Percentiles rank a stretch among this genome's conserved stretches.
phyloP scores from a whole-genome alignment of 768 basidiomycete species.

The Russula earlei region DNA sequence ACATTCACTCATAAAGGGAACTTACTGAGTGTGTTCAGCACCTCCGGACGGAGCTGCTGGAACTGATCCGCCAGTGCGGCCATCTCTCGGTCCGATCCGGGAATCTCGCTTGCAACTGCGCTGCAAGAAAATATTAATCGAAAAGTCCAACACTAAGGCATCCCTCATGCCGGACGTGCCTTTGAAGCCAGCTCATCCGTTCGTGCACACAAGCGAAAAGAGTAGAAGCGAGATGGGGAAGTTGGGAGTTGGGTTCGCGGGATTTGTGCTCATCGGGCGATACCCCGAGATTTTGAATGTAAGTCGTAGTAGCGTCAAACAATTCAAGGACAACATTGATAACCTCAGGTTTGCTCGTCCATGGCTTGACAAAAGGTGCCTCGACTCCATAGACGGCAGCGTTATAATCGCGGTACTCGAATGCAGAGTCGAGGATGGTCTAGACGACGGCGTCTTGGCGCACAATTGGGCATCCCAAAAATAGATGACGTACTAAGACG shows the following conservation, averaged over 20 bases:
- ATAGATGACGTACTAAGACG: slow-evolving; percentile 43
- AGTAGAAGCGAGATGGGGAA: slow-evolving; percentile 54
- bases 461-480: background rate
- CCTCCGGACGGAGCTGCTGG: slow-evolving; percentile 58
- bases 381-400: slow-evolving; percentile 69
- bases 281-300: slow-evolving; percentile 33
- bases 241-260: slow-evolving; percentile 40
- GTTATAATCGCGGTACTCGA: slow-evolving; percentile 67
- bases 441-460: slow-evolving; percentile 24
- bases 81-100: slow-evolving; percentile 44
- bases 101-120: slow-evolving; percentile 36
- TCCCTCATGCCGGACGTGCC: slow-evolving; percentile 28
- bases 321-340: slow-evolving; percentile 63
- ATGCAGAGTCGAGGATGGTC: slow-evolving; percentile 64
- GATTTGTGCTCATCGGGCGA: slow-evolving; percentile 23
- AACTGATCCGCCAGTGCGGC: slow-evolving; percentile 60
- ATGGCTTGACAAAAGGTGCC: slow-evolving; percentile 60
- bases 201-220: slow-evolving; percentile 62
- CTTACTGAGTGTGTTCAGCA: slow-evolving; percentile 76
- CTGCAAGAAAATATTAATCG: slow-evolving; percentile 26
- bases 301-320: slow-evolving; percentile 55
- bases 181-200: slow-evolving; percentile 57
- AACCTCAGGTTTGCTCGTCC: slow-evolving; percentile 66
- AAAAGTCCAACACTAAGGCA: background rate
- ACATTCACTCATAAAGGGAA: background rate